Base-by-base conservation (phyloP, 148 eudicot species). In the Chenopodium quinoa region DNA sequence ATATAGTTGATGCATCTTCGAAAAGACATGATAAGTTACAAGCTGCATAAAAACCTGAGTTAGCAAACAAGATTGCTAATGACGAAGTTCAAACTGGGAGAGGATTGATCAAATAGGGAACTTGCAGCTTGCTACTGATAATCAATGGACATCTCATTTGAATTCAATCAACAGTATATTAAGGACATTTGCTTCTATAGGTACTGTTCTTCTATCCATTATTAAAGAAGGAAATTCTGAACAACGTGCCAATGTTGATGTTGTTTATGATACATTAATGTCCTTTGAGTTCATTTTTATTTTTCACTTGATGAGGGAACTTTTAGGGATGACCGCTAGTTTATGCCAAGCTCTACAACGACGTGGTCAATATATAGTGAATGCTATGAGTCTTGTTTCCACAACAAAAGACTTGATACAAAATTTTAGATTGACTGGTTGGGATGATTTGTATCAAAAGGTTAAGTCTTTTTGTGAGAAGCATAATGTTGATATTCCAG, bases 381-480 rank as follows among this genome's bases (percentile, higher is more conserved):
- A 71, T 71, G 75, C 52, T 3, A 37, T 34, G 23, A 16, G 72
- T 31, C 40, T 70, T 32, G 47, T 37, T 50, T 76, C 79, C 1
- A 77, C n/a, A 9, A 77, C 79, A 40, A 77, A 77, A 20, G 14
- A 19, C 2, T 77, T 77, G 79, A 77, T 77, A 1, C 70, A 77
- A 62, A 62, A 34, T 1, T 62, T 77, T 12, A 62, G 79, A 40
- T 70, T 37, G 1, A 27, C 4, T 44, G 7, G 47, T 3, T 44
- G 47, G 47, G 7, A 44, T 44, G 47, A 7, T 44, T 44, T 44
- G 63, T n/a, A 29, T 31, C 2, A 40, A 17, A 34, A 16, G 60
- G 20, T 58, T 76, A 7, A 27, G 27, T 27, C 27, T 27, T 27
- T 27, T 27, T 27, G 7, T 23, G 60, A 23, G 23, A n/a, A 14